Evolutionary conservation across 2,329 filamentous ascomycete species (phyloP), one percentile per base, ranked within the genome.

Genomic region (Ophiostoma triangulosporum): DNA sequence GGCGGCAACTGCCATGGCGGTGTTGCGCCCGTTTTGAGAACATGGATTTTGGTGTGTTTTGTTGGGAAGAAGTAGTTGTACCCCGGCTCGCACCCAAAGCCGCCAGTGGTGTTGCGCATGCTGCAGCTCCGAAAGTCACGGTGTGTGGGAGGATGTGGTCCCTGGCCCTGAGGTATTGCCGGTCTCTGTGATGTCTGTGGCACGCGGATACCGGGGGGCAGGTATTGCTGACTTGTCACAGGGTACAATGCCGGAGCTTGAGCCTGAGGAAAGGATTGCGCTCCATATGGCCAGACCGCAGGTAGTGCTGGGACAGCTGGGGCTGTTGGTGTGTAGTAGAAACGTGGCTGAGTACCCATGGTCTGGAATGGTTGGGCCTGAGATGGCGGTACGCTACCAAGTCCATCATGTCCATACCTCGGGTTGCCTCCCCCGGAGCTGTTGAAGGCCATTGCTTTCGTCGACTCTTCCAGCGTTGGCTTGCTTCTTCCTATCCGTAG

Each of bases 1-100:
- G 64, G 60, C 0, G 65, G 70, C 6, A 73, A 63, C 58, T 74
- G 70, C 79, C 79, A 83, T 0, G 80, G 80, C 0, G 74, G 68
- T 0, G 63, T 68, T 15, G 65, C 51, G 1, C 61, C 60, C 8
- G 72, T 70, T 57, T 73, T 73, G 64, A 84, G 71, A 3, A 83
- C 69, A 59, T 82, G 77, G 6, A 82, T 67, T 58, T 78, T 81
- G 29, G 76, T 78, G 63, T 82, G 76, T 57, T 76, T 70, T 0
- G 67, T 60, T 0, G 77, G 73, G 65, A 81, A 83, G 61, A 81
- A 74, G 64, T 81, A 80, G 66, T 80, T 78, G 67, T 81, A 83
- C 2, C 78, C 80, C 0, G 76, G 77, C 60, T 82, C 79, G 56
- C 75, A 75, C 38, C 78, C 77, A 1, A 74, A 69, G 22, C 77